Base-by-base conservation (phyloP, 148 eudicot species). In the Dysphania ambrosioides region DNA sequence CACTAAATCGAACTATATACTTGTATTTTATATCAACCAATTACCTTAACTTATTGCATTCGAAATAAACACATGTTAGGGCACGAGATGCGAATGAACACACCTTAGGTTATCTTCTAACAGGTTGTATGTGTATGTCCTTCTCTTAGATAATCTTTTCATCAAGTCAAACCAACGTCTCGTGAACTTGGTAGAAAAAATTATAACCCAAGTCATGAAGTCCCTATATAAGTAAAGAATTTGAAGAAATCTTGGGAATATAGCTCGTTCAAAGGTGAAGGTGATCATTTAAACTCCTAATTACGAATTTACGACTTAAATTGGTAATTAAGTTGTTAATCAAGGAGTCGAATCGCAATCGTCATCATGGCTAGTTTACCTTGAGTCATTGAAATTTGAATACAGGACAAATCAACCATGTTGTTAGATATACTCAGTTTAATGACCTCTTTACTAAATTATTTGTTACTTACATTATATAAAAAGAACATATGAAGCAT, bases 351-450 rank as follows among this genome's bases (percentile, higher is more conserved):
- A n/a, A n/a, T n/a, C n/a, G n/a, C n/a, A n/a, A n/a, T 35, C 15
- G 6, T 21, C 6, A 36, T 26, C 11, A 80, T 80, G 83, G 77
- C 79, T 66, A 66, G 70, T 40, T 31, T 77, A 16, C 79, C 76
- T 35, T 80, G 80, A 67, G 70, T 80, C 65, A 80, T 80, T 36
- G 83, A 80, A 72, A 72, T 80, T 66, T 80, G 63, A 80, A 47
- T 26, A 73, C 76, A 1, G 44, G 23, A 34, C 77, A 80, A 49
- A 67, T 80, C 70, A 72, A 72, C 72, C 77, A 72, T 76, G 80
- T 64, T 72, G 72, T n/a, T n/a, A 51, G 79, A 80, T 80, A 67
- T n/a, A n/a, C n/a, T n/a, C n/a, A n/a, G n/a, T n/a, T n/a, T n/a
- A n/a, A n/a, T n/a, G n/a, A n/a, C n/a, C n/a, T n/a, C n/a, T n/a